A percentile compares a stretch with the other conserved stretches of the same genome.
phyloP scores from a whole-genome alignment of 148 eudicot genomes.

The Fagopyrum esculentum region DNA sequence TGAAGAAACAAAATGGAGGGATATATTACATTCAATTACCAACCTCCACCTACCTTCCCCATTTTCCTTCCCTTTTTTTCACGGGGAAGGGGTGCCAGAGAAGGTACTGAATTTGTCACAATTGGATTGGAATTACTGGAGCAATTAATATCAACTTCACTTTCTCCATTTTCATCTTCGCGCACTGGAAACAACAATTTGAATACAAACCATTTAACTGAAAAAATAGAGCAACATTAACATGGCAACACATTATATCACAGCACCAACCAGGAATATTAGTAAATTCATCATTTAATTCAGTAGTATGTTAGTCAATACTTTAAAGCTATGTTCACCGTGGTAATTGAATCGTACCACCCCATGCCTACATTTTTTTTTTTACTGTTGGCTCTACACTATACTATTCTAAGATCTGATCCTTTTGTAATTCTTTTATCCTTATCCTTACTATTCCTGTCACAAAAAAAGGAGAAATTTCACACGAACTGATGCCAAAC shows the following conservation, averaged over 20 bases:
- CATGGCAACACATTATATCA: slow-evolving; percentile 1
- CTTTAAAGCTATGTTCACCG: not conserved
- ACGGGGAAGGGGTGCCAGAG: slow-evolving; percentile 11
- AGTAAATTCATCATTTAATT: not conserved
- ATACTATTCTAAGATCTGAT: no score
- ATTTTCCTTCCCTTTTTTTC: not conserved
- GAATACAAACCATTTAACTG: slow-evolving; percentile 10
- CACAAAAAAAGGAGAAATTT: not conserved
- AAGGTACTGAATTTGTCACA: slow-evolving; percentile 6
- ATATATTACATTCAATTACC: slow-evolving; percentile 7
- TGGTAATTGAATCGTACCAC: no score
- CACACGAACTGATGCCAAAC: not conserved
- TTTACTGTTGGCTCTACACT: no score
- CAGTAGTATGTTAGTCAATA: not conserved
- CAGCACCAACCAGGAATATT: not conserved
- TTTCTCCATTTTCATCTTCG: slow-evolving; percentile 11
- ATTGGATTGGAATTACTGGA: slow-evolving; percentile 4
- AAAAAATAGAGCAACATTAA: slow-evolving; percentile 10
- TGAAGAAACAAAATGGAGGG: slow-evolving; percentile 8
- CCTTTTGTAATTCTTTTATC: no score
- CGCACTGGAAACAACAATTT: slow-evolving; percentile 13
- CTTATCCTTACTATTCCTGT: not conserved
- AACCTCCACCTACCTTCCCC: slow-evolving; percentile 11
- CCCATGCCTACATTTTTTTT: not conserved
- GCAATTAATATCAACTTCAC: slow-evolving; percentile 13